phyloP scores from a whole-genome alignment of 2,329 filamentous ascomycete species.

The Pleomassaria siparia region DNA sequence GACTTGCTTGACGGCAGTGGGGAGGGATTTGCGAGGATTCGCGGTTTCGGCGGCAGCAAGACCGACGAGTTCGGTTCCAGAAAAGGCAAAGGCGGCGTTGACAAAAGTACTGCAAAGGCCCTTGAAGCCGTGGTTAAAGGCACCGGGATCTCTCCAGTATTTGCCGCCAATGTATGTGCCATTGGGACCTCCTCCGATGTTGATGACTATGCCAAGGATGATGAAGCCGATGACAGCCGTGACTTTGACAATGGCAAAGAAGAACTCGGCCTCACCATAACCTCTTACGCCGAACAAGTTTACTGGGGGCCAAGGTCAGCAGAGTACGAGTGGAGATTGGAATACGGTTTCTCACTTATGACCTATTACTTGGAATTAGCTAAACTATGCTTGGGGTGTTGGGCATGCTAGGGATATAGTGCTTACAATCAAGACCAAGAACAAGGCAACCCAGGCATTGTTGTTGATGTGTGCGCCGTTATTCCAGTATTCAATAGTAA shows the following conservation, averaged over 20 bases:
- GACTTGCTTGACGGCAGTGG: conserved; percentile 89
- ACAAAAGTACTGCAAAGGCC: conserved; percentile 79
- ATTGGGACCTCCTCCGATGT: conserved; percentile 67
- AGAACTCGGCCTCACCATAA: conserved; percentile 87
- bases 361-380: not conserved
- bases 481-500: conserved; percentile 83
- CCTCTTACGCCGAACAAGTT: conserved; percentile 78
- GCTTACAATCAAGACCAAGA: conserved; percentile 71
- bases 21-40: conserved; percentile 80
- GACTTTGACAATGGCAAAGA: conserved; percentile 85
- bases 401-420: not conserved
- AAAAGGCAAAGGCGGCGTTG: conserved; percentile 73
- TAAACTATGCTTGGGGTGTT: not conserved
- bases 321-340: not conserved
- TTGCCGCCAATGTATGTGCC: conserved; percentile 76
- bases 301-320: not conserved
- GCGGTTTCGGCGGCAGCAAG: conserved; percentile 77
- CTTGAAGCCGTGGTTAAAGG: conserved; percentile 81
- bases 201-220: conserved; percentile 79
- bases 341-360: not conserved
- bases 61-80: conserved; percentile 75
- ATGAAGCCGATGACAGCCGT: conserved; percentile 86
- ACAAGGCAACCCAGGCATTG: conserved; percentile 76
- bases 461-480: conserved; percentile 48
- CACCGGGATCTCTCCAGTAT: conserved; percentile 79